Percentiles rank a stretch among this genome's conserved stretches.
These are phyloP conservation scores for Taiwanofungus camphoratus DNA, from an alignment of 1,284 basidiomycete genomes.

Conservation along the genomic window DNA sequence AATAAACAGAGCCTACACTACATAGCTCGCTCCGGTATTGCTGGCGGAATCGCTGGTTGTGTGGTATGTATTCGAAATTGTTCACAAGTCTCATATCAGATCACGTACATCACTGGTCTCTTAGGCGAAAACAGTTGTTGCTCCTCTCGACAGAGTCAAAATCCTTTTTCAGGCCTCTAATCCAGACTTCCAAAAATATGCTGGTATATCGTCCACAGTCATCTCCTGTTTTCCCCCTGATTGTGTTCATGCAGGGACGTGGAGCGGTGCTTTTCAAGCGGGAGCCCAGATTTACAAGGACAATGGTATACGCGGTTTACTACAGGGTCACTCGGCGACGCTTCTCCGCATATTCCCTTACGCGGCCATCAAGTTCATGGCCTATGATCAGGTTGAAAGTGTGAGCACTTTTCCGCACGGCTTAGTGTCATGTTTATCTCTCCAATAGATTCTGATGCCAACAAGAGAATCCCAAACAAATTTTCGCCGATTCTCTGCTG, in stretches of 20 bases:
- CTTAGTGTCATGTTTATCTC: not conserved
- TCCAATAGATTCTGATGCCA: constrained; percentile 71
- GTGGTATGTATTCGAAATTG: constrained; percentile 53
- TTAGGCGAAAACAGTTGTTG: constrained; percentile 95
- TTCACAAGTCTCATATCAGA: constrained; percentile 1
- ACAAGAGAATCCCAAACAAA: constrained; percentile 78
- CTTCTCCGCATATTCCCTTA: constrained; percentile 87
- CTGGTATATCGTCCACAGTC: constrained; percentile 49
- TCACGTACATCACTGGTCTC: not conserved
- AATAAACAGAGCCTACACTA: constrained; percentile 72
- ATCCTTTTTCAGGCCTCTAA: constrained; percentile 98
- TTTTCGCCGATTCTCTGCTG: constrained; percentile 79
- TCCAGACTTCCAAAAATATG: constrained; percentile 91
- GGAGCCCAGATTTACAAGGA: constrained; percentile 75
- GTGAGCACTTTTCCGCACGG: constrained; percentile 35
- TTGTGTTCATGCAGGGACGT: constrained; percentile 51
- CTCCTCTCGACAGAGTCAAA: constrained; percentile 96
- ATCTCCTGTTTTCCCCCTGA: not conserved
- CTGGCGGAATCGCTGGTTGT: constrained; percentile 92
- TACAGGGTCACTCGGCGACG: constrained; percentile 96
- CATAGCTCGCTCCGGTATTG: constrained; percentile 76
- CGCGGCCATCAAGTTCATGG: constrained; percentile 97
- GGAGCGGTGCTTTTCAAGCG: constrained; percentile 83
- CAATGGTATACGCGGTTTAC: constrained; percentile 74
- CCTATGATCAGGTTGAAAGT: constrained; percentile 85